phyloP scores from a whole-genome alignment of 495 filamentous ascomycete species.

The Penicillium pulvis region DNA sequence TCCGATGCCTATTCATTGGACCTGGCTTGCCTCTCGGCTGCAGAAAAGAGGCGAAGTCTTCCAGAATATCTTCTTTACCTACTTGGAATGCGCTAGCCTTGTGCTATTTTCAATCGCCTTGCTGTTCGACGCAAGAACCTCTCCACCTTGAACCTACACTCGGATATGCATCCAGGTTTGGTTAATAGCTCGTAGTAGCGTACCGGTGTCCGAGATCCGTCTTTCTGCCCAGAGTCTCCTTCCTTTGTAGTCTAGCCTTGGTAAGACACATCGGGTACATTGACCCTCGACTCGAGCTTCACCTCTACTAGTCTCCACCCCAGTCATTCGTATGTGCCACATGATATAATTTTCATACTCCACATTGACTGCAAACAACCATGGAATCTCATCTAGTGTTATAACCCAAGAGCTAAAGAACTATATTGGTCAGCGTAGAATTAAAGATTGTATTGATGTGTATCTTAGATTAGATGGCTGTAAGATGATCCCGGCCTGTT shows the following conservation, averaged over 20 bases:
- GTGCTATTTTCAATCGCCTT: neutral
- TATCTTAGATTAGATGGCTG: neutral
- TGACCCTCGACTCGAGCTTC: neutral
- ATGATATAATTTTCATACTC: neutral
- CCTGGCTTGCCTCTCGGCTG: neutral
- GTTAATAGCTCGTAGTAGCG: neutral
- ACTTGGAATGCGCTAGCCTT: neutral
- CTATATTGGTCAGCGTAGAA: neutral
- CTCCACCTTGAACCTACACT: neutral
- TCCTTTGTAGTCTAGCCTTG: neutral
- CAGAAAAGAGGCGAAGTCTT: neutral
- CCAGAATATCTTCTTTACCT: neutral
- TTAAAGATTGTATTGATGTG: neutral
- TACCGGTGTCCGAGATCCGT: neutral
- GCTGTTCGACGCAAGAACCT: no score
- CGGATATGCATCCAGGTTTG: neutral
- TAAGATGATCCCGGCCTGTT: neutral
- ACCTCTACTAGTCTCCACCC: neutral
- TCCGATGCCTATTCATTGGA: no score
- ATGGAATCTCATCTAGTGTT: no score
- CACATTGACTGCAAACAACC: neutral
- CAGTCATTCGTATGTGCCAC: neutral
- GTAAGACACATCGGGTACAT: neutral
- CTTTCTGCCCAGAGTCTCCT: neutral
- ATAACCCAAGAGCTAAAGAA: no score